Evolutionary conservation across 768 basidiomycete species (phyloP).

Genomic region (Lenzites betulinus): DNA sequence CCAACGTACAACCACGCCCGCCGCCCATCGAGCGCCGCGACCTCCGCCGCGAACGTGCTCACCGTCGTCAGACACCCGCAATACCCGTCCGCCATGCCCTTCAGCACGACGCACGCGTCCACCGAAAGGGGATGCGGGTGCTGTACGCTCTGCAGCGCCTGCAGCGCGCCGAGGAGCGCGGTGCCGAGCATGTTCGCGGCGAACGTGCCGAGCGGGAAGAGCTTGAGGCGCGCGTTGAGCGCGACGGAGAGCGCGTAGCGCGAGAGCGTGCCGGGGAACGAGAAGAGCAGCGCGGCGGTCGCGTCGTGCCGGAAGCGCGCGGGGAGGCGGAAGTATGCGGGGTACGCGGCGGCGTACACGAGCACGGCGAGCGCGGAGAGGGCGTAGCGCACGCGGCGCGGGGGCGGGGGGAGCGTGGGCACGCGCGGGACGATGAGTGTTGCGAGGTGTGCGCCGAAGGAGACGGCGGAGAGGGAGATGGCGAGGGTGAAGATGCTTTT

Average conservation of each 20-base stretch:
- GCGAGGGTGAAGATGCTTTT: constrained; percentile 79
- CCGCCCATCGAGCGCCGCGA: constrained; percentile 54
- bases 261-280: constrained; percentile 84
- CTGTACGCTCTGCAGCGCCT: constrained; percentile 63
- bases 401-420: constrained; percentile 45
- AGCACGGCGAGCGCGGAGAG: constrained; percentile 59
- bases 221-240: constrained; percentile 64
- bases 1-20: constrained; percentile 69
- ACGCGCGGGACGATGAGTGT: constrained; percentile 42
- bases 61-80: constrained; percentile 95
- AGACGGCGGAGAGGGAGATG: constrained; percentile 73
- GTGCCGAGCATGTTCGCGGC: constrained; percentile 76
- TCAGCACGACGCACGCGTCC: constrained; percentile 68
- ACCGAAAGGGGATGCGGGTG: constrained; percentile 42
- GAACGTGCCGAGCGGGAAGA: constrained; percentile 80
- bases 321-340: constrained; percentile 78
- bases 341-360: constrained; percentile 73
- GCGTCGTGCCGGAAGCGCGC: constrained; percentile 70
- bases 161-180: constrained; percentile 76
- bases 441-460: constrained; percentile 71
- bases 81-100: constrained; percentile 88
- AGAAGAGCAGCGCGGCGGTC: constrained; percentile 86
- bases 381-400: constrained; percentile 46
- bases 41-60: constrained; percentile 88
- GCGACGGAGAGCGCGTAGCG: constrained; percentile 75